Evolutionary conservation across 495 filamentous ascomycete species (phyloP), one percentile per base, ranked within the genome.

Genomic region (Bathelium albidoporum): DNA sequence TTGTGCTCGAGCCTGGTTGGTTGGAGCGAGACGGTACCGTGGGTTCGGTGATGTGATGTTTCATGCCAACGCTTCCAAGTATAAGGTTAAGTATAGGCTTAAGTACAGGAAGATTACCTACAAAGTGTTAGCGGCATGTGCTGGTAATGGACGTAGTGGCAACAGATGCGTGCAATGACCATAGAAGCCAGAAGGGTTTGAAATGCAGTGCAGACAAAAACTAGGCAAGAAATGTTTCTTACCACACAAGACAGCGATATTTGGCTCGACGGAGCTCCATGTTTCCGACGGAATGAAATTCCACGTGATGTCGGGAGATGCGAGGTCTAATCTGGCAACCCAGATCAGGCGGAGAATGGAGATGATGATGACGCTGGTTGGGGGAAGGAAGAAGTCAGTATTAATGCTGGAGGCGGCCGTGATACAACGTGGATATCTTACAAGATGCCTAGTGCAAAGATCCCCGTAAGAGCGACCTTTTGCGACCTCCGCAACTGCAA

Each of bases 331-430:
- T 16, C 16, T 26, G 22, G 49, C 20, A 9, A 55, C 49, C 22
- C 24, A 55, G 5, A 55, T 24, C 5, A 55, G 16, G 20, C 49
- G 49, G 29, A 55, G 49, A 24, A 55, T 29, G 24, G 49, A 55
- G 49, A 55, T 55, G 49, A 55, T 29, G 49, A 55, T 55, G 22
- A 55, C 49, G 16, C 49, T 55, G n/a, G n/a, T n/a, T n/a, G n/a
- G n/a, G n/a, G n/a, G n/a, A 55, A 11, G 22, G 29, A 5, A 55
- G 2, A 29, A 55, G 49, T 55, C 24, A 55, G 24, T 29, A 49
- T 1, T 55, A 9, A 29, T 29, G 16, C 24, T 3, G 16, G 9
- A 29, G 20, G 7, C 24, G 11, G 12, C 11, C 22, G 10, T 2
- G 20, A 26, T 10, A n/a, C 2, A 55, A 10, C 2, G 5, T 9